Base-by-base conservation (phyloP, 495 filamentous ascomycete genomes). In the Clavariopsis aquatica region DNA sequence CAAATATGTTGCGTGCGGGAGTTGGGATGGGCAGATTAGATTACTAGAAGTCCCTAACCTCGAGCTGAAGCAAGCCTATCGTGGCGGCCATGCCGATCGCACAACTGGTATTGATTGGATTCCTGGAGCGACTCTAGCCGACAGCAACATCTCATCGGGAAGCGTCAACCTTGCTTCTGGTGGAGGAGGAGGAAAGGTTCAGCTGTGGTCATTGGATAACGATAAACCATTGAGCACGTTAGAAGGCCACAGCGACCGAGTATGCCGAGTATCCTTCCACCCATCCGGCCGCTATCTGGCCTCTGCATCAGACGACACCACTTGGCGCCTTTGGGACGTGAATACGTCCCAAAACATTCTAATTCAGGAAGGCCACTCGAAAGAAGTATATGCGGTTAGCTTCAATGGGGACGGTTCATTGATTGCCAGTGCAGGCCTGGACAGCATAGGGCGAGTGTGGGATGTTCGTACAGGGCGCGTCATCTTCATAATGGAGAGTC, bases 251-350 rank as follows among this genome's bases (percentile, higher is more conserved):
- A 87, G 84, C 12, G 90, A 87, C 15, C 87, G 94, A 53, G 93
- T 98, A 29, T 93, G 90, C 63, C 84, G 95, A 57, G 87, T 95
- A 43, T 95, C 96, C 66, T 95, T 98, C 72, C 95, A 99, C 67
- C 94, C 94, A 0, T 95, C 90, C 2, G 93, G 94, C 19, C 81
- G 83, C 58, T 97, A 93, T 70, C 83, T 97, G 23, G 94, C 94
- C 1, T 96, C 92, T 0, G 94, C 94, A 0, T 96, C 92, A 1
- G 93, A 91, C 70, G 94, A 99, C 72, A 97, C 93, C 2, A 96
- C 93, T 0, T 99, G 94, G 94, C 85, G 94, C 24, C 76, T 99
- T 59, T 99, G 95, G 95, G 95, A 99, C 71, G 83, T 97, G 0
- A 85, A 90, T 57, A 93, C 87, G 1, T 88, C 83, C 0, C 87